A percentile compares a stretch with the other conserved stretches of the same genome.
Conservation (phyloP, 768 basidiomycete genomes). For the Leccinum boreale region DNA sequence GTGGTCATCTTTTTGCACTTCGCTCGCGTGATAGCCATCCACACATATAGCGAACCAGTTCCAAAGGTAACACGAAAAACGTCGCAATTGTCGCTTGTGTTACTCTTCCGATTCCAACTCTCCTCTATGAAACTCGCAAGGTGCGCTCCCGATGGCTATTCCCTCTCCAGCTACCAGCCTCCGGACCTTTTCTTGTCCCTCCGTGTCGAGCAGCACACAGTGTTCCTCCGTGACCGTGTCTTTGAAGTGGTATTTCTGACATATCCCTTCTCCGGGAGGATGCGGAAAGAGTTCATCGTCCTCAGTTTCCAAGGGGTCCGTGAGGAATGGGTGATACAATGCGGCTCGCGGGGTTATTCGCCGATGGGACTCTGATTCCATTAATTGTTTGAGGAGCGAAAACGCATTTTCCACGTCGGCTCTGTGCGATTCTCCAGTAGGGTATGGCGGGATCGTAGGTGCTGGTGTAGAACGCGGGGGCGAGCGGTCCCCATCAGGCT, state of each 20-base stretch:
- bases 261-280: constrained; percentile 64
- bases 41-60: not conserved
- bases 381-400: constrained; percentile 67
- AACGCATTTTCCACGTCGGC: constrained; percentile 64
- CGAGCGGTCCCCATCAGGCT: constrained; percentile 12
- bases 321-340: constrained; percentile 77
- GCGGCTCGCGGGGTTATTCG: constrained; percentile 76
- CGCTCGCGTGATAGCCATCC: not conserved
- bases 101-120: constrained; percentile 16
- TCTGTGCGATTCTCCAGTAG: constrained; percentile 40
- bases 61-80: not conserved
- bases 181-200: constrained; percentile 33
- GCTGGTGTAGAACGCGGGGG: constrained; percentile 20
- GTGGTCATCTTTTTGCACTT: constrained; percentile 55
- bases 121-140: constrained; percentile 58
- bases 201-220: constrained; percentile 43
- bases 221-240: constrained; percentile 59
- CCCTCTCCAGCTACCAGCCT: constrained; percentile 40
- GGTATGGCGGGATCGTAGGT: constrained; percentile 17
- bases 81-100: not conserved
- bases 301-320: constrained; percentile 41
- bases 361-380: constrained; percentile 75
- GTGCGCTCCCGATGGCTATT: constrained; percentile 54
- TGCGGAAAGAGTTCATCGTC: constrained; percentile 74
- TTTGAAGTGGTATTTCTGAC: constrained; percentile 55